Base-by-base conservation (phyloP, 169 alveolate genomes). In the Cryptosporidium parvum region DNA sequence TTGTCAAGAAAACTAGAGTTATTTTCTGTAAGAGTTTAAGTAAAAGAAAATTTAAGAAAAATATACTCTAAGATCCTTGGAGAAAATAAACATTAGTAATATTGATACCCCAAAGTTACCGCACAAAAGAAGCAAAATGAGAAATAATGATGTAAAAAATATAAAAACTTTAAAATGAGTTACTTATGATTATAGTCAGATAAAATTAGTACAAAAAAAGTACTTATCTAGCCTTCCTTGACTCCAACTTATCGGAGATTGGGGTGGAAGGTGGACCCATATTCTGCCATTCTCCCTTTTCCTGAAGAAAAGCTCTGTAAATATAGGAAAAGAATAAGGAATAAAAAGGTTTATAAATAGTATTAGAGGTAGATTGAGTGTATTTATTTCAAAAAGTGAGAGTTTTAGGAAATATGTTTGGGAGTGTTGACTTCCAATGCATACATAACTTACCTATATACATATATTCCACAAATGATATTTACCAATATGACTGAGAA, bases 201-300 rank as follows among this genome's bases (percentile, higher is more conserved):
- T 56, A 3, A 26, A 65, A 7, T 65, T 1, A 3, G 52, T 21
- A 29, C 23, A 4, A 58, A 56, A 31, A 18, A 14, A n/a, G 31
- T 48, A 42, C 7, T 62, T 59, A 80, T 59, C 75, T 80, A 9
- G 39, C 45, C 51, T 80, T 80, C 26, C 75, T 80, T 7, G 80
- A 33, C 29, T 80, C 89, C 33, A 31, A 31, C 3, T 61, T 16
- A 16, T 65, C 37, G 8, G 86, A 53, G 2, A 59, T 37, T 10
- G 85, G 85, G 3, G 85, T 72, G 52, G 70, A 72, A 42, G 89
- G 89, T 35, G 89, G 89, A n/a, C 89, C 89, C 42, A 80, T 80
- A 59, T 80, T 59, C 29, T 80, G 80, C 89, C 89, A 80, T 31
- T 80, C 89, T 44, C 89, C 51, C 65, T 80, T 80, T 48, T 80